Percentiles rank a stretch among this genome's conserved stretches.
These are phyloP conservation scores for Fusarium pilosicola DNA, from an alignment of 2,329 filamentous ascomycete genomes.

Conservation along the genomic window DNA sequence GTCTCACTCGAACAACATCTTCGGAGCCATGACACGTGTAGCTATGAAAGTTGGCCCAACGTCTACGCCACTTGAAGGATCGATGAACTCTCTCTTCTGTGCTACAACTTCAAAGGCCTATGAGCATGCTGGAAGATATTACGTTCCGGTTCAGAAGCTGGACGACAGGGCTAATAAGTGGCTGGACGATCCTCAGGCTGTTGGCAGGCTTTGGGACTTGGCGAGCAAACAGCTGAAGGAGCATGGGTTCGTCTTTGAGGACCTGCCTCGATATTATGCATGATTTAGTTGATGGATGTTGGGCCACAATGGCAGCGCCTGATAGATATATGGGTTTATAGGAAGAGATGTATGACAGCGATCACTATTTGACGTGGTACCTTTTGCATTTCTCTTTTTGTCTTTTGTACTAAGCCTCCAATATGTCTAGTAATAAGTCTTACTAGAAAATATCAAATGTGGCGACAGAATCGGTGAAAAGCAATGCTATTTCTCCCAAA, in stretches of 20 bases:
- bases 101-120: slow-evolving; percentile 28
- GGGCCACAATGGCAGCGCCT: no score
- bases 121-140: slow-evolving; percentile 21
- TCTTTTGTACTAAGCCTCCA: no score
- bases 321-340: no score
- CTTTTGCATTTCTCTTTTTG: no score
- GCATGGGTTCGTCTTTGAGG: slow-evolving; percentile 12
- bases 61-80: slow-evolving; percentile 30
- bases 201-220: slow-evolving; percentile 21
- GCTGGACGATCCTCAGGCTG: slow-evolving; percentile 29
- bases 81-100: slow-evolving; percentile 38
- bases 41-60: slow-evolving; percentile 24
- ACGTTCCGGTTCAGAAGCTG: slow-evolving; percentile 33
- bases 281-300: no score
- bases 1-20: slow-evolving; percentile 11
- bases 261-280: neutral
- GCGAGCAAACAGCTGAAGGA: slow-evolving; percentile 8
- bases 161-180: slow-evolving; percentile 31
- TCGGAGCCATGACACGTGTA: slow-evolving; percentile 27
- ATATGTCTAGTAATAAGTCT: no score
- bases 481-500: no score
- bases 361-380: no score
- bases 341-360: no score
- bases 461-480: no score
- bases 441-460: no score